These are phyloP conservation scores for Acer negundo DNA, from an alignment of 345 rosid species.

Conservation along the genomic window DNA sequence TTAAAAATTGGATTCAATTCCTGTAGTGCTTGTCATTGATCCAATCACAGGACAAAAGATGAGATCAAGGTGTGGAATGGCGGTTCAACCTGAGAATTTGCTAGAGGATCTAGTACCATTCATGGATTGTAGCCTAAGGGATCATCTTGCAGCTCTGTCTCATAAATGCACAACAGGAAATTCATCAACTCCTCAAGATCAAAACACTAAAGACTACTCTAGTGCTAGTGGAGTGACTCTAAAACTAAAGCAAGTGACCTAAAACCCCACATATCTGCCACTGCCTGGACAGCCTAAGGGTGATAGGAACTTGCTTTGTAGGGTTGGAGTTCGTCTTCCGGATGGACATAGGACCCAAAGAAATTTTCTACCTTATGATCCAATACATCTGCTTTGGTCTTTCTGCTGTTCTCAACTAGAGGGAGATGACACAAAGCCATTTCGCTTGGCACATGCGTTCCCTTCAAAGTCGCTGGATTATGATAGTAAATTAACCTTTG, in stretches of 20 bases:
- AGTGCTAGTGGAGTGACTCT: conserved; percentile 20
- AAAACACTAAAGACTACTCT: conserved; percentile 24
- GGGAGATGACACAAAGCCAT: conserved; percentile 55
- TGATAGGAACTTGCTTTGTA: conserved; percentile 71
- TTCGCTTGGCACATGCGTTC: conserved; percentile 77
- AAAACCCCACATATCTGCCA: conserved; percentile 60
- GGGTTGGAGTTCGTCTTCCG: conserved; percentile 95
- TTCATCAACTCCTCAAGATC: conserved; percentile 46
- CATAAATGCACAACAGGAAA: conserved; percentile 87
- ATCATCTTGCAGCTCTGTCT: conserved; percentile 66
- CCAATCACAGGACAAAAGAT: conserved; percentile 97
- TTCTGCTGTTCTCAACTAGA: conserved; percentile 76
- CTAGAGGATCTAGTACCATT: conserved; percentile 86
- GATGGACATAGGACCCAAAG: conserved; percentile 89
- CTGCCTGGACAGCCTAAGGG: conserved; percentile 90
- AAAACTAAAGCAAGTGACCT: conserved; percentile 12
- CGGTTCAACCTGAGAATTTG: conserved; percentile 76
- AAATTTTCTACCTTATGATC: conserved; percentile 71
- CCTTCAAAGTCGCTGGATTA: conserved; percentile 76
- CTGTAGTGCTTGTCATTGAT: conserved; percentile 89
- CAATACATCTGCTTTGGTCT: conserved; percentile 90
- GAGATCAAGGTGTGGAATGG: conserved; percentile 88
- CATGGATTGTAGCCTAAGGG: conserved; percentile 93
- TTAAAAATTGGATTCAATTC: conserved; percentile 78
- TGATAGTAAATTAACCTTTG: conserved; percentile 67